Evolutionary conservation across 2,329 filamentous ascomycete species (phyloP).

Genomic region (Ceratocystis diversiconidia): DNA sequence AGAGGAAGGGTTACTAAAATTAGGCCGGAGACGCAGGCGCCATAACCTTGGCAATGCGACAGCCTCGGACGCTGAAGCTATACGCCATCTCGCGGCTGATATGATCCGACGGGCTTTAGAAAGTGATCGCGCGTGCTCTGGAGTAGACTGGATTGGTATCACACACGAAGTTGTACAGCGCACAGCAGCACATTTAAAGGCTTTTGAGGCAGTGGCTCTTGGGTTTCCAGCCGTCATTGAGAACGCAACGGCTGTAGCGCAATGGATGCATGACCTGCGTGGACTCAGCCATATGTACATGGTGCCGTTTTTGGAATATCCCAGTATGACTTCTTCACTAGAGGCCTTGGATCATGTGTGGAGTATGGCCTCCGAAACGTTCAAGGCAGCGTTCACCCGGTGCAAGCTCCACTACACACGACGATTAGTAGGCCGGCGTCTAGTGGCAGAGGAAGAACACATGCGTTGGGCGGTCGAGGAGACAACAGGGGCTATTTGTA

Average conservation of each 20-base stretch:
- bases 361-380: constrained; percentile 24
- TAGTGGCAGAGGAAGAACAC: constrained; percentile 26
- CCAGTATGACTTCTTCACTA: constrained; percentile 19
- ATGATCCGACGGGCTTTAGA: neutral
- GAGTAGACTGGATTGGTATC: constrained; percentile 32
- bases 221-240: constrained; percentile 17
- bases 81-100: constrained; percentile 20
- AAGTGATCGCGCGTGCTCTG: constrained; percentile 24
- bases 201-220: constrained; percentile 24
- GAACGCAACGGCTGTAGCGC: constrained; percentile 22
- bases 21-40: constrained; percentile 27
- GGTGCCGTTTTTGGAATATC: constrained; percentile 34
- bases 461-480: constrained; percentile 30
- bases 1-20: constrained; percentile 23
- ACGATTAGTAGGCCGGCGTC: constrained; percentile 23
- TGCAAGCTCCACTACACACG: constrained; percentile 31
- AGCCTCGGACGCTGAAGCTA: constrained; percentile 24
- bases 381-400: constrained; percentile 27
- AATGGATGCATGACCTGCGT: constrained; percentile 26
- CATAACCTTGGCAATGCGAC: constrained; percentile 27
- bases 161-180: constrained; percentile 30
- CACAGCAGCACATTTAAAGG: constrained; percentile 26
- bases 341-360: constrained; percentile 21
- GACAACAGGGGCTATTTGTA: constrained; percentile 29
- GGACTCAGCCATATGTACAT: constrained; percentile 31